Base-by-base conservation (phyloP, 75 land plant genomes). In the Cunninghamia lanceolata region DNA sequence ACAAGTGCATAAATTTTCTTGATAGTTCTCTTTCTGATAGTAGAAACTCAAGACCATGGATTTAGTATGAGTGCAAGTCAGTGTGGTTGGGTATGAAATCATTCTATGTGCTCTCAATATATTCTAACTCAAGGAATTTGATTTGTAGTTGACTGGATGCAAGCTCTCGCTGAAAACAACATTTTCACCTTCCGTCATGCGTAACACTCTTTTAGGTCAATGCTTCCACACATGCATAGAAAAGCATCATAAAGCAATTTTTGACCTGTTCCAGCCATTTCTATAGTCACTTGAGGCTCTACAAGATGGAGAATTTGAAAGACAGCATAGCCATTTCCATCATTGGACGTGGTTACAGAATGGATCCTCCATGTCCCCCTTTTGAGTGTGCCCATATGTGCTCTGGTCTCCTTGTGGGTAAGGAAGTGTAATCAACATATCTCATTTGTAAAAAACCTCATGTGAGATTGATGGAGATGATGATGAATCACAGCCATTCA, bases 261-360 rank as follows among this genome's bases (percentile, higher is more conserved):
- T 96, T 92, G 99, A 98, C 85, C 93, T 95, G 83, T 98, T 98
- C 74, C 92, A 89, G 85, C 96, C 97, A 32, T 98, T 98, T 88
- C 83, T 98, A 91, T 92, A 91, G 99, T 98, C 99, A 19, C 90
- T 98, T 74, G 99, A 98, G 87, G 93, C 99, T 82, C 90, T 96
- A 88, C 96, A 96, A 91, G 99, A 96, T 92, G 97, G 97, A 34
- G 98, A 98, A 78, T 95, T 95, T 89, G 99, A 98, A 91, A 94
- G 93, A 85, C 99, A 98, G 83, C 91, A 99, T 11, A 85, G 93
- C 99, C 52, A 91, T 95, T 89, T 87, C 90, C 47, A 95, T 98
- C 53, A 84, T 98, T 82, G 83, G 85, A 21, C 91, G 99, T 43
- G 98, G 99, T 80, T 98, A 97, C 83, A 92, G 75, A 83, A 92